Evolutionary conservation across 2,329 filamentous ascomycete species (phyloP).

Genomic region (Albifimbria verrucaria): DNA sequence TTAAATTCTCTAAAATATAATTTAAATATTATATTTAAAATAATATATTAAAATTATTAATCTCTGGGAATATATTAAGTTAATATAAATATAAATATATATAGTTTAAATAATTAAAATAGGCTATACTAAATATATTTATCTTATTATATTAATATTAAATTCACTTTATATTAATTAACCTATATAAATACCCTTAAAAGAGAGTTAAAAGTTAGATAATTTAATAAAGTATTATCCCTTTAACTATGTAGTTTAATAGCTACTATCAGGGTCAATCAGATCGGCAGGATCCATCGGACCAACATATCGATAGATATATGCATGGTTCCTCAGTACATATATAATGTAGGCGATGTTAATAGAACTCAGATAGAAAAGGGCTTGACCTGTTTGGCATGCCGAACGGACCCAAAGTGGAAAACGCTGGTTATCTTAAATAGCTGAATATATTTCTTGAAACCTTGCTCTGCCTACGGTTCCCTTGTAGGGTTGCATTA

Average conservation of each 20-base stretch:
- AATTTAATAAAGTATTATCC: no score
- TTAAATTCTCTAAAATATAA: not conserved
- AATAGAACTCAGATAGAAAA: not conserved
- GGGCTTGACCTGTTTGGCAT: not conserved
- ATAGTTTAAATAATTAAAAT: no score
- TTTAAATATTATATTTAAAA: not conserved
- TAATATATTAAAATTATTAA: not conserved
- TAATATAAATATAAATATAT: slow-evolving; percentile 3
- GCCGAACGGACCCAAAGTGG: not conserved
- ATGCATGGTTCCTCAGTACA: not conserved
- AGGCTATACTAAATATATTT: not conserved
- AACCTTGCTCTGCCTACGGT: no score
- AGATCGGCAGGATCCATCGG: no score
- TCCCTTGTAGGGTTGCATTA: no score
- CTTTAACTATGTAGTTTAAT: no score
- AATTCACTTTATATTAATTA: slow-evolving; percentile 5
- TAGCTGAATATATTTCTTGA: not conserved
- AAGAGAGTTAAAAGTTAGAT: not conserved
- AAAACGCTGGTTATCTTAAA: not conserved
- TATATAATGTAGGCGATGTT: not conserved
- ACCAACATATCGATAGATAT: not conserved
- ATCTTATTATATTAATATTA: slow-evolving; percentile 2
- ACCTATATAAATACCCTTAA: slow-evolving; percentile 2
- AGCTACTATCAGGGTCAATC: no score
- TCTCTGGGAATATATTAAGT: not conserved